phyloP scores from a whole-genome alignment of 192 early-diverging fungal species.

The Mortierella hygrophila region DNA sequence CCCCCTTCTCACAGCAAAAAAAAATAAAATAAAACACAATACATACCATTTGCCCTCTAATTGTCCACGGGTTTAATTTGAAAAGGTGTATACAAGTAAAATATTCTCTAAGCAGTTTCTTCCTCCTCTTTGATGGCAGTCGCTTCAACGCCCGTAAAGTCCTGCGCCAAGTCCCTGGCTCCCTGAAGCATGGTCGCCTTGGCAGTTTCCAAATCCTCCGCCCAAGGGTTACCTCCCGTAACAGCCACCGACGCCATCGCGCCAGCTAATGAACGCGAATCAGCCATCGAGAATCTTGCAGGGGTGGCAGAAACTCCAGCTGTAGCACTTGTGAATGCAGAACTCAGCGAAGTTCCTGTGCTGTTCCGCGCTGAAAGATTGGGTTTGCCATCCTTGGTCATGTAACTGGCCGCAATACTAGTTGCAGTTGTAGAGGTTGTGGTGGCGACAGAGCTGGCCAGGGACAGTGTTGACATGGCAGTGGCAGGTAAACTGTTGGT shows the following conservation, averaged over 20 bases:
- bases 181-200: conserved; percentile 11
- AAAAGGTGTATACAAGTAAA: neutral
- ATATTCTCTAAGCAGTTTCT: neutral
- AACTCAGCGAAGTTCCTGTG: conserved; percentile 23
- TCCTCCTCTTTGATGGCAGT: conserved; percentile 19
- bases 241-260: conserved; percentile 11
- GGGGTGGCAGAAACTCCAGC: neutral
- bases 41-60: neutral
- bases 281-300: conserved; percentile 41
- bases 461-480: neutral
- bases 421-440: neutral
- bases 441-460: conserved; percentile 1
- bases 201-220: conserved; percentile 42
- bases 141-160: neutral
- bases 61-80: neutral
- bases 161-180: conserved; percentile 2
- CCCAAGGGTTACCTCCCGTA: conserved; percentile 39
- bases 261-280: conserved; percentile 34
- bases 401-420: neutral
- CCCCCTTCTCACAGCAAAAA: neutral
- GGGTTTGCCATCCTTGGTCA: conserved; percentile 35
- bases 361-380: conserved; percentile 41
- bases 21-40: neutral
- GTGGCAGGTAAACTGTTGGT: conserved; percentile 15
- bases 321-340: neutral